Evolutionary conservation across 2,329 filamentous ascomycete genomes (phyloP).

Genomic region (Ploettnerulaceae sp.): DNA sequence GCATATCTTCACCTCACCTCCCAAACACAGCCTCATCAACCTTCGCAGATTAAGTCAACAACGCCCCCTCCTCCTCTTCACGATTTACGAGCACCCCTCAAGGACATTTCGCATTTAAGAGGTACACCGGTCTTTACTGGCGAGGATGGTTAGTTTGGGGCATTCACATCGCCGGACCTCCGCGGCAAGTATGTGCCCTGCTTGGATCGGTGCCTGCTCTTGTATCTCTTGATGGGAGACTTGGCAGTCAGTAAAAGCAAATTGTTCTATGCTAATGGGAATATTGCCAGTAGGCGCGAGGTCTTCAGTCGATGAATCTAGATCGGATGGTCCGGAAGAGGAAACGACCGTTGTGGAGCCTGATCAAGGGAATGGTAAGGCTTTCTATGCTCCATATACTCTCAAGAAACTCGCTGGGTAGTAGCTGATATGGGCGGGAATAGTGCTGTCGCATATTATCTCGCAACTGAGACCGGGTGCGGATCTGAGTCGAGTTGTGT

Average conservation of each 20-base stretch:
- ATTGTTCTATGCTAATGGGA: conserved; percentile 7
- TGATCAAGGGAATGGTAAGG: conserved; percentile 88
- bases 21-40: conserved; percentile 2
- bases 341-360: conserved; percentile 82
- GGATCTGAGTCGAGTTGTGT: conserved; percentile 86
- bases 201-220: conserved; percentile 12
- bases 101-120: not conserved
- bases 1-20: not conserved
- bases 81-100: not conserved
- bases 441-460: conserved; percentile 95
- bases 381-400: not conserved
- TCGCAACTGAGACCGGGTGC: conserved; percentile 93
- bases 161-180: conserved; percentile 44
- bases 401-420: not conserved
- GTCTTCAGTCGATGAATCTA: conserved; percentile 33
- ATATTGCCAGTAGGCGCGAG: conserved; percentile 37
- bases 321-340: conserved; percentile 47
- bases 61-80: not conserved
- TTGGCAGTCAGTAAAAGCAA: not conserved
- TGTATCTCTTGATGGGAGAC: not conserved
- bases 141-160: conserved; percentile 37
- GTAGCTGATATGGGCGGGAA: conserved; percentile 11
- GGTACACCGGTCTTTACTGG: not conserved
- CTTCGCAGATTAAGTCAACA: no score
- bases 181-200: conserved; percentile 36